Base-by-base conservation (phyloP, 1,139 yeast species). In the Debaryomyces psychrophilus region DNA sequence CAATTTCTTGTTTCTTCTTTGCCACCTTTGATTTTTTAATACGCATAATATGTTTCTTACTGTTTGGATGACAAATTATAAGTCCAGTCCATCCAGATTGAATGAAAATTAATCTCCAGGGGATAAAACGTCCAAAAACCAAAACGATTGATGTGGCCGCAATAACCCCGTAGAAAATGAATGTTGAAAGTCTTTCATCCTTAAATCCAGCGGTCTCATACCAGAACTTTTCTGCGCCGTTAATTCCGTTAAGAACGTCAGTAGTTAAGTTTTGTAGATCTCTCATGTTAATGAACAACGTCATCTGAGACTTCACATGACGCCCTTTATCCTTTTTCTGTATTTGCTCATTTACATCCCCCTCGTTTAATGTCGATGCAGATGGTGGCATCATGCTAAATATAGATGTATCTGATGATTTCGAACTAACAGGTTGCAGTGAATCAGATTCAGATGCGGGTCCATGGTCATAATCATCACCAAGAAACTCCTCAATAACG, bases 161-260 rank as follows among this genome's bases (percentile, higher is more conserved):
- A 2, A 77, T 51, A 0, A 80, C 68, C 0, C 73, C 65, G 37
- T 69, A 61, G 37, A 81, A 69, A 2, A 82, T 63, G n/a, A 75
- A 61, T 0, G 95, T 86, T 0, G 95, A 82, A 22, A 74, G 65
- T 44, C 79, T 72, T 58, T 89, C 96, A 62, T 89, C 86, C 47
- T 76, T 76, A 59, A 90, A 90, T 3, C 87, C 86, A 9, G 89
- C 89, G 4, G 85, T 77, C 12, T 85, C 86, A 53, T 70, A 76
- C 56, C 83, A 71, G 48, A 83, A 77, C 15, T 65, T 66, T 47
- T 88, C 92, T 2, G 79, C 65, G 14, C 69, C 64, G 22, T 85
- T 85, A 43, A 82, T 67, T 0, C 74, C 62, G 23, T 71, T 65
- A 26, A 88, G 73, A 3, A 86, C 51, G 44, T 81, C 81, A 0